These are phyloP conservation scores for Globisporangium cystogenes DNA, from an alignment of 352 stramenopile genomes.

Conservation along the genomic window DNA sequence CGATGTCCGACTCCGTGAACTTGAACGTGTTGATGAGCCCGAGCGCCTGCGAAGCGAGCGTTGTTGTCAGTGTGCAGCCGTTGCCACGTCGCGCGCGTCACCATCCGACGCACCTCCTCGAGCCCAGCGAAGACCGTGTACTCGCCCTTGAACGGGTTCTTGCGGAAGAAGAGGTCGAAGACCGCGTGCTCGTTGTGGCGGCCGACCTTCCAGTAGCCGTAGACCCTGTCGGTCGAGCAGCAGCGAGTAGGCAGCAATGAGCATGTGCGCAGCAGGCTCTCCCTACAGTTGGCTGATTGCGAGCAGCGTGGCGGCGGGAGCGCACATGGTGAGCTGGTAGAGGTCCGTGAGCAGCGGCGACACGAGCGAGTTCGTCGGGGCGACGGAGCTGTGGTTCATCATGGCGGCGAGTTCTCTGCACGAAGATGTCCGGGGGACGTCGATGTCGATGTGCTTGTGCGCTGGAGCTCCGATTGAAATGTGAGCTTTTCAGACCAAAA, in stretches of 20 bases:
- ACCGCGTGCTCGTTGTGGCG: conserved; percentile 91
- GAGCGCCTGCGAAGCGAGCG: conserved; percentile 31
- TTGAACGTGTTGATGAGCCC: conserved; percentile 92
- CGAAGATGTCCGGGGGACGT: too few relatives aligned
- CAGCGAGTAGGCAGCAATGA: too few relatives aligned
- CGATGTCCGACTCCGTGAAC: conserved; percentile 93
- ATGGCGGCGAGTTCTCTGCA: too few relatives aligned
- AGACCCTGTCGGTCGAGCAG: too few relatives aligned
- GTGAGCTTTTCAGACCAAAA: neutral
- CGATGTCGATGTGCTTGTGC: neutral
- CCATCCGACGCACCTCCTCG: conserved; percentile 78
- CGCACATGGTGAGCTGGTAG: conserved; percentile 95
- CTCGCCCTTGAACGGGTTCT: conserved; percentile 98
- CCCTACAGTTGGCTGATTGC: too few relatives aligned
- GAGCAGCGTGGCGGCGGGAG: neutral
- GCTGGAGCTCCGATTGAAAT: neutral
- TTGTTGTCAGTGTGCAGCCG: neutral
- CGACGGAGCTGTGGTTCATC: conserved; percentile 39
- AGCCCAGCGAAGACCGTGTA: conserved; percentile 94
- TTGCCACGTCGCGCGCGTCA: too few relatives aligned
- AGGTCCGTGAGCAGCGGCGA: conserved; percentile 96
- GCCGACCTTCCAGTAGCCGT: conserved; percentile 97
- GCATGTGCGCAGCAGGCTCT: too few relatives aligned
- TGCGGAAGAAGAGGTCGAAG: conserved; percentile 99
- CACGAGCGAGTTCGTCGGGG: conserved; percentile 93